Evolutionary conservation across 441 rosid species (phyloP), one percentile per base, ranked within the genome.

Genomic region (Omphalea diandra): DNA sequence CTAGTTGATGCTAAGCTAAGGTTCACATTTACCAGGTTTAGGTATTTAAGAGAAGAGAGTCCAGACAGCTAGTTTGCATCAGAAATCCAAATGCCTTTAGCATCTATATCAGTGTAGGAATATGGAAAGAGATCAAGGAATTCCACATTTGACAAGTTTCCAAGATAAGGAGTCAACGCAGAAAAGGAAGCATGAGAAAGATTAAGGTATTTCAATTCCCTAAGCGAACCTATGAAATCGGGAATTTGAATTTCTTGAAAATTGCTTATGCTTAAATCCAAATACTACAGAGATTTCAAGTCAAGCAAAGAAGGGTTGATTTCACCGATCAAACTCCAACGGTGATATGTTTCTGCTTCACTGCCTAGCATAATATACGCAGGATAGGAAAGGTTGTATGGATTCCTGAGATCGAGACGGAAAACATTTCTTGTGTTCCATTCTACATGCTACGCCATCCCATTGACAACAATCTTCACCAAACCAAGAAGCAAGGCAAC

Each of bases 391-490:
- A 67, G 70, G 50, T 53, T 53, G 12, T 2, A 9, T 22, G 68
- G 75, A 36, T 54, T 79, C 36, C 58, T 61, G 31, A 82, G 83
- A 18, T 80, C 70, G 27, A 73, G 72, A 69, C 26, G 50, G 18
- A 62, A 65, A 4, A 80, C 73, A 7, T 52, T 71, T 7, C 76
- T 59, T 15, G 69, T 58, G 14, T 20, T 10, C 0, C 3, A n/a
- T n/a, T 52, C 26, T 59, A 68, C 79, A 71, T 15, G 15, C 0
- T 0, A 77, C 69, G 0, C 82, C 79, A 4, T 5, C 0, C 83
- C 87, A 81, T 35, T 27, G 22, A 55, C 85, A 73, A 74, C 83
- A 81, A 36, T 79, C 70, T 32, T 52, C 67, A 26, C 79, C 82
- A 7, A 15, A 32, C 83, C 83, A 81, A 36, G 83, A 79, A 46